phyloP scores from a whole-genome alignment of 192 early-diverging fungal species.

The Coemansia sp. region DNA sequence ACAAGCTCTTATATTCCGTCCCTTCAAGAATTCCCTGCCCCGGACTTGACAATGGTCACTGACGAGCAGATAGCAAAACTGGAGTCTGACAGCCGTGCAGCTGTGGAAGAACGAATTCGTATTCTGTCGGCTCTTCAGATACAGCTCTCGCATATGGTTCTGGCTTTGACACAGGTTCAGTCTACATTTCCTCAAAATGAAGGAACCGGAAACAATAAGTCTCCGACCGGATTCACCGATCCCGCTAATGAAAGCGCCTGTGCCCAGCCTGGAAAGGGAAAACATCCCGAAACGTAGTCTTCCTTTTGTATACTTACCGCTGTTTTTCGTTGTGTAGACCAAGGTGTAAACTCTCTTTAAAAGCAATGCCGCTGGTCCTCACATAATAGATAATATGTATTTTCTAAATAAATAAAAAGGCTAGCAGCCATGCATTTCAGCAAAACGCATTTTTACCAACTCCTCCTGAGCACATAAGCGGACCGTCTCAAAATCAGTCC shows the following conservation, averaged over 20 bases:
- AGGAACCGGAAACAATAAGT: background rate
- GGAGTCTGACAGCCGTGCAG: conserved; percentile 59
- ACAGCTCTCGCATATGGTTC: conserved; percentile 59
- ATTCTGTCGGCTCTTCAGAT: conserved; percentile 62
- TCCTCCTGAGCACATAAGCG: conserved; percentile 42
- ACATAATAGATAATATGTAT: background rate
- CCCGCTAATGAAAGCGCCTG: background rate
- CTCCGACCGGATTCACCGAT: too few species aligned
- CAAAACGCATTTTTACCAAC: conserved; percentile 32
- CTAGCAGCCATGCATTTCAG: background rate
- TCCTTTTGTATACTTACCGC: too few species aligned
- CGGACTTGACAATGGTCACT: conserved; percentile 53
- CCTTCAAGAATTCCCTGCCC: conserved; percentile 39
- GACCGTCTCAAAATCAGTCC: conserved; percentile 35
- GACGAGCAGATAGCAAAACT: conserved; percentile 62
- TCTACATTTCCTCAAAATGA: conserved; percentile 16
- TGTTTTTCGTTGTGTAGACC: too few species aligned
- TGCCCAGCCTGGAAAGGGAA: conserved; percentile 18
- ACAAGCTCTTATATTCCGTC: conserved; percentile 21
- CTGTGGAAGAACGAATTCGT: conserved; percentile 64
- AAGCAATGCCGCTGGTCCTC: too few species aligned
- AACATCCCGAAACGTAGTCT: background rate
- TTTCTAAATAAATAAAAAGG: background rate
- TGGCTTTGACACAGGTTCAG: conserved; percentile 46
- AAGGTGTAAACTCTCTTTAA: too few species aligned